Evolutionary conservation across 1,139 yeast genomes (phyloP).

Genomic region (Saccharomycopsis crataegensis): DNA sequence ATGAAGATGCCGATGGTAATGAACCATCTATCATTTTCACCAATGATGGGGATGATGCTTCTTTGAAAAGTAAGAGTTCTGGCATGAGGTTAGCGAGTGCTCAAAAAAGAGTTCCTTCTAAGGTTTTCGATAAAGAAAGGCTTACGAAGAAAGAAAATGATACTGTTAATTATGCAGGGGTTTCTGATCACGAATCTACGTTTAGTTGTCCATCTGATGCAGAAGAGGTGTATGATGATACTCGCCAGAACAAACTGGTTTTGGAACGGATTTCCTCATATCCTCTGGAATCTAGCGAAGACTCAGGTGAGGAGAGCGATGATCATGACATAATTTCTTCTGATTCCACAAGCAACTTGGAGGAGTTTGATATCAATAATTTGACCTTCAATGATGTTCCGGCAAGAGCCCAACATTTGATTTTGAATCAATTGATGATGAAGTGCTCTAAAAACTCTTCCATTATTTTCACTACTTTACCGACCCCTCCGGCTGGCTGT

Average conservation of each 20-base stretch:
- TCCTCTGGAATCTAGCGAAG: not conserved
- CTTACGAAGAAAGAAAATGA: conserved; percentile 21
- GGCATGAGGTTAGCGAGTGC: conserved; percentile 17
- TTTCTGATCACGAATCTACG: no score
- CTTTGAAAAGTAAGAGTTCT: conserved; percentile 8
- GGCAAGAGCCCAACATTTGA: conserved; percentile 83
- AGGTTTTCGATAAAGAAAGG: conserved; percentile 2
- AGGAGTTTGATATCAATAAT: conserved; percentile 30
- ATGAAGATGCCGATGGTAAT: conserved; percentile 62
- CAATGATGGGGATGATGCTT: conserved; percentile 20
- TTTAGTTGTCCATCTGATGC: no score
- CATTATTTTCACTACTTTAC: conserved; percentile 79
- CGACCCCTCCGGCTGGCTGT: conserved; percentile 80
- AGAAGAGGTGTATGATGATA: no score
- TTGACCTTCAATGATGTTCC: conserved; percentile 77
- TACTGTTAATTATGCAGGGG: conserved; percentile 12
- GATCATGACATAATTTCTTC: no score
- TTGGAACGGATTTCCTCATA: no score
- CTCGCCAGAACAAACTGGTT: no score
- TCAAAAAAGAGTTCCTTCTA: conserved; percentile 8
- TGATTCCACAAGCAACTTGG: no score
- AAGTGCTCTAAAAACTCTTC: conserved; percentile 52
- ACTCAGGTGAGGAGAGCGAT: no score
- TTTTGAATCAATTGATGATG: conserved; percentile 78
- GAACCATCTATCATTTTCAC: conserved; percentile 48